These are phyloP conservation scores for Vanilla planifolia DNA, from an alignment of 106 monocot genomes.

Conservation along the genomic window DNA sequence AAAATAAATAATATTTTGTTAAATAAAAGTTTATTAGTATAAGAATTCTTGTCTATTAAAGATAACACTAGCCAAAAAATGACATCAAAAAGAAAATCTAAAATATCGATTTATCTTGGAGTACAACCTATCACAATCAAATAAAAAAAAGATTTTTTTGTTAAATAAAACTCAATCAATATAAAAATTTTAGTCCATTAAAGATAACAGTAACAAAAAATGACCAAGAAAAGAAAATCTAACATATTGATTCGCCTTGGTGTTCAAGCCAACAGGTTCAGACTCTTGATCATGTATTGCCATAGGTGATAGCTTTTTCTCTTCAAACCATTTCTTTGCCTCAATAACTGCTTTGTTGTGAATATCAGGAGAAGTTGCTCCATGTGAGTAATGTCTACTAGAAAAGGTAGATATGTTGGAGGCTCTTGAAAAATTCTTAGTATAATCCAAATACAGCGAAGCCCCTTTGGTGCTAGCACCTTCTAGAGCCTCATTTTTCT, in stretches of 20 bases:
- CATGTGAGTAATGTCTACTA: slow-evolving; percentile 15
- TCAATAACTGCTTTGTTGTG: slow-evolving; percentile 47
- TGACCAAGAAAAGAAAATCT: slow-evolving; percentile 14
- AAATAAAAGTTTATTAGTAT: too few species aligned
- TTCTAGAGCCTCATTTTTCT: slow-evolving; percentile 11
- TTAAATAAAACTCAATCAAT: too few species aligned
- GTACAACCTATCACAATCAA: slow-evolving; percentile 38
- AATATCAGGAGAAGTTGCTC: slow-evolving; percentile 25
- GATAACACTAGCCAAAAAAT: background rate
- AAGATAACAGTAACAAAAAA: too few species aligned
- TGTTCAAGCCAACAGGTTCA: slow-evolving; percentile 43
- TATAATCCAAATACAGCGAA: slow-evolving; percentile 12
- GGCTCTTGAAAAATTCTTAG: slow-evolving; percentile 17
- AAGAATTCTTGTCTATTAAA: too few species aligned
- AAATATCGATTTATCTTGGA: slow-evolving; percentile 24
- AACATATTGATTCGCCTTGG: slow-evolving; percentile 23
- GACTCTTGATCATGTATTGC: slow-evolving; percentile 32
- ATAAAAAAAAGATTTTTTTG: too few species aligned
- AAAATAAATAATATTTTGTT: too few species aligned
- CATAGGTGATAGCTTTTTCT: slow-evolving; percentile 34
- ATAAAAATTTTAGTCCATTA: too few species aligned
- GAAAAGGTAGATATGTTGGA: slow-evolving; percentile 15
- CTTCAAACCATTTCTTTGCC: slow-evolving; percentile 75
- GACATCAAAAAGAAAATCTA: slow-evolving; percentile 13
- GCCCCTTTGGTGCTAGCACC: slow-evolving; percentile 10